phyloP scores from a whole-genome alignment of 306 rosid genomes.

The Inga laurina region DNA sequence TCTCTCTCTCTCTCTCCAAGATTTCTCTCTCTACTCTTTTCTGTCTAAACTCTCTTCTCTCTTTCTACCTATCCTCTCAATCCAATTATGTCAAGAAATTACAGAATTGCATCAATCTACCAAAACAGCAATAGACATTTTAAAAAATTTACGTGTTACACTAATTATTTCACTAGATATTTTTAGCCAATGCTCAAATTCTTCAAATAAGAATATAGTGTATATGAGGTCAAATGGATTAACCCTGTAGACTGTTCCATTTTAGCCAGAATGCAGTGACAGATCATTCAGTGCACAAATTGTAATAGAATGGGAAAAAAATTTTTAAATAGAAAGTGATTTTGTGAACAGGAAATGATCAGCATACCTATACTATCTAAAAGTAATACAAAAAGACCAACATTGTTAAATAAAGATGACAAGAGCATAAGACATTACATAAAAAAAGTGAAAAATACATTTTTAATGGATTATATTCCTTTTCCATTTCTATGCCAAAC shows the following conservation, averaged over 20 bases:
- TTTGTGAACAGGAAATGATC: not conserved
- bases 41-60: too few species aligned
- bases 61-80: too few species aligned
- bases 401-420: not conserved
- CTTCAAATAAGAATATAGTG: not conserved
- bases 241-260: not conserved
- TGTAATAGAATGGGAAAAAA: not conserved
- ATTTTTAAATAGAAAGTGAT: not conserved
- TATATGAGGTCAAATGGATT: not conserved
- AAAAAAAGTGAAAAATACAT: too few species aligned
- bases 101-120: not conserved
- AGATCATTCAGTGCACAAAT: not conserved
- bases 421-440: not conserved
- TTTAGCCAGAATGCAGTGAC: not conserved
- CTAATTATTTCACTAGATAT: constrained; percentile 14
- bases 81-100: too few species aligned
- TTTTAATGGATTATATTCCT: not conserved
- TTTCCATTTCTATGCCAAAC: not conserved
- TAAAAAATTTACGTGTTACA: constrained; percentile 3
- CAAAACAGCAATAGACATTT: constrained; percentile 12
- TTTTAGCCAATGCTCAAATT: constrained; percentile 13
- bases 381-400: not conserved
- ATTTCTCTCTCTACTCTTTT: too few species aligned
- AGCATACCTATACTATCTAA: not conserved
- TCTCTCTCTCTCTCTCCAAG: too few species aligned